Evolutionary conservation across 75 land plant species (phyloP).

Genomic region (Pinus tabuliformis): DNA sequence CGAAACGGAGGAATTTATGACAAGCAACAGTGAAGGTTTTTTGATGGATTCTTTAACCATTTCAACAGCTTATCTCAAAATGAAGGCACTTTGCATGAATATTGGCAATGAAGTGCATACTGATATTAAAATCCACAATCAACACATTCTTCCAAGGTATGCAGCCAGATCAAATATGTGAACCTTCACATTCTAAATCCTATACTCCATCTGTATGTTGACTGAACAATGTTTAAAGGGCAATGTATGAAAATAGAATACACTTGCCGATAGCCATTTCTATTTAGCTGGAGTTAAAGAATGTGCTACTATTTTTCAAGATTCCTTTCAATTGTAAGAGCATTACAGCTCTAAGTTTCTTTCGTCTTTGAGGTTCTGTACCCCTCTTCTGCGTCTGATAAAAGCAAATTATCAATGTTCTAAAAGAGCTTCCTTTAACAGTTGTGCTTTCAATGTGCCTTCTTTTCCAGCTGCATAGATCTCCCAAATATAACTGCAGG

Average conservation of each 20-base stretch:
- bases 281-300: neutral
- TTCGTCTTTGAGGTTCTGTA: neutral
- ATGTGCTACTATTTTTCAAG: neutral
- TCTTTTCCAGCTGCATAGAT: conserved; percentile 75
- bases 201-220: neutral
- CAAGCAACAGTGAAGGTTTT: conserved; percentile 59
- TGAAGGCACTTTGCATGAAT: conserved; percentile 63
- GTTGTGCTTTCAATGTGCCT: neutral
- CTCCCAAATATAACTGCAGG: conserved; percentile 80
- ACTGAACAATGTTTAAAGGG: neutral
- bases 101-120: conserved; percentile 68
- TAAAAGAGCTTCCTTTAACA: no score
- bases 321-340: neutral
- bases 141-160: conserved; percentile 86
- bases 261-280: neutral
- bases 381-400: neutral
- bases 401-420: no score
- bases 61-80: conserved; percentile 68
- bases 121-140: conserved; percentile 80
- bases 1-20: conserved; percentile 80
- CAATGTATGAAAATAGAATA: neutral
- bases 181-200: neutral
- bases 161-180: neutral
- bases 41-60: conserved; percentile 51
- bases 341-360: no score